phyloP scores from a whole-genome alignment of 2,329 filamentous ascomycete species.

The Fusarium sp. region DNA sequence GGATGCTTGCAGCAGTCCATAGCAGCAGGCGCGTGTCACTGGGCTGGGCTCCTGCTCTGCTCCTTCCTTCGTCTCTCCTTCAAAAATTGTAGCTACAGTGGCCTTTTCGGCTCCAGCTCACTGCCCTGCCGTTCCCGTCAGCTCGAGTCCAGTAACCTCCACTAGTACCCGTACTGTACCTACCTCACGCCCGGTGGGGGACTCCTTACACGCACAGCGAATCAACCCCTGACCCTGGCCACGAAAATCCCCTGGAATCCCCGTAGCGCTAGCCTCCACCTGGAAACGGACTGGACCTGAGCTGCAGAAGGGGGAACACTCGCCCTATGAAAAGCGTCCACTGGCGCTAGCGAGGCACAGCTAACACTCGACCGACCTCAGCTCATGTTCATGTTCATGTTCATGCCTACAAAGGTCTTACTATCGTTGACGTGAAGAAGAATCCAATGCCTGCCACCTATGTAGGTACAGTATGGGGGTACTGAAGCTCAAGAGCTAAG shows the following conservation, averaged over 20 bases:
- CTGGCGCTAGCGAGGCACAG: slow-evolving; percentile 21
- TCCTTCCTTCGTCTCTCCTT: background rate
- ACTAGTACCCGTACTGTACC: background rate
- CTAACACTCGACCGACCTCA: slow-evolving; percentile 21
- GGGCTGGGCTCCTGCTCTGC: background rate
- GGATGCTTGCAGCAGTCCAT: slow-evolving; percentile 25
- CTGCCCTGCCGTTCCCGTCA: slow-evolving; percentile 23
- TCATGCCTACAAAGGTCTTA: slow-evolving; percentile 15
- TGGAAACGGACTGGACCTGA: slow-evolving; percentile 13
- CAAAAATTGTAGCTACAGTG: slow-evolving; percentile 55
- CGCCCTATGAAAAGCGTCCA: slow-evolving; percentile 27
- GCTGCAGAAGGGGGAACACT: slow-evolving; percentile 25
- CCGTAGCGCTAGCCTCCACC: slow-evolving; percentile 24
- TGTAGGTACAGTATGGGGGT: background rate
- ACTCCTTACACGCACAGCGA: slow-evolving; percentile 28
- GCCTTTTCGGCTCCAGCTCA: slow-evolving; percentile 46
- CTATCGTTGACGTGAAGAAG: background rate
- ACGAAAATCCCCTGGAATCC: slow-evolving; percentile 36
- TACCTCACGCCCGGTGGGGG: background rate
- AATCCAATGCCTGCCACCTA: background rate
- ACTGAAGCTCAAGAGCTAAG: background rate
- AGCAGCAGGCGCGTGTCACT: slow-evolving; percentile 31
- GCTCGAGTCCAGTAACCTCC: background rate
- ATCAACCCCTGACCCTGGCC: slow-evolving; percentile 36
- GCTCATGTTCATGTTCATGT: slow-evolving; percentile 14